Conservation (phyloP, 108 stramenopile genomes). For the Cyclostephanos invisitatus region DNA sequence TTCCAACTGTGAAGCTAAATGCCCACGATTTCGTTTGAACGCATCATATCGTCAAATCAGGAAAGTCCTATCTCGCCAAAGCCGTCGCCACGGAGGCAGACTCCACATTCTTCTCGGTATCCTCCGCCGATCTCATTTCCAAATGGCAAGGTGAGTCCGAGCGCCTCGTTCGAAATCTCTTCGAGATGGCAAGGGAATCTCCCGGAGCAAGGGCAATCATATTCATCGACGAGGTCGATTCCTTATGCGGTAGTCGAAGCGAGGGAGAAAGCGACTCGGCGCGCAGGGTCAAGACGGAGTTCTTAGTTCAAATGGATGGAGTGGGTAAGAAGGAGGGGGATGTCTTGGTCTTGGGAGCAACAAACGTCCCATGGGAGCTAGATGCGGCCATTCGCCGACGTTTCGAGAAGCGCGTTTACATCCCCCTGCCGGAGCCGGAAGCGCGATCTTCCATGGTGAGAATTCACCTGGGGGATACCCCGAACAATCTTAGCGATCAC, state of each 20-base stretch:
- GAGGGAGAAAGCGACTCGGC: slow-evolving; percentile 94
- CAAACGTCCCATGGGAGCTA: slow-evolving; percentile 98
- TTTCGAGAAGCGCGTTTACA: slow-evolving; percentile 99
- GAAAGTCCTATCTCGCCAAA: slow-evolving; percentile 98
- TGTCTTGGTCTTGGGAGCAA: slow-evolving; percentile 93
- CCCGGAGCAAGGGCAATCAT: slow-evolving; percentile 89
- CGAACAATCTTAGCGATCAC: slow-evolving; percentile 75
- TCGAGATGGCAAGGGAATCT: slow-evolving; percentile 97
- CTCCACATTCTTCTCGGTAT: slow-evolving; percentile 96
- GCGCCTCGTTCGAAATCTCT: slow-evolving; percentile 95
- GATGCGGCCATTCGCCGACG: slow-evolving; percentile 99
- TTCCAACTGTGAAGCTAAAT: neutral
- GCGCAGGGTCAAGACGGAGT: slow-evolving; percentile 97
- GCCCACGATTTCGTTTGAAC: neutral
- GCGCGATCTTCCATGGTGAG: slow-evolving; percentile 92
- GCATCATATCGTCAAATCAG: slow-evolving; percentile 23
- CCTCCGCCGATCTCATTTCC: slow-evolving; percentile 93
- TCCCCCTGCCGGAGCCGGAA: slow-evolving; percentile 92
- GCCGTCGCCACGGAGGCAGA: slow-evolving; percentile 99
- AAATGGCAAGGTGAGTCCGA: slow-evolving; percentile 99
- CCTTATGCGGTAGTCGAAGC: slow-evolving; percentile 87
- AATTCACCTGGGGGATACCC: slow-evolving; percentile 92
- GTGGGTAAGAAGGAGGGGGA: slow-evolving; percentile 85
- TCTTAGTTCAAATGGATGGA: slow-evolving; percentile 99
- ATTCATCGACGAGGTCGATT: slow-evolving; percentile 97